Evolutionary conservation across 2,329 filamentous ascomycete genomes (phyloP), one percentile per base, ranked within the genome.

Genomic region (Blastomyces gilchristii): DNA sequence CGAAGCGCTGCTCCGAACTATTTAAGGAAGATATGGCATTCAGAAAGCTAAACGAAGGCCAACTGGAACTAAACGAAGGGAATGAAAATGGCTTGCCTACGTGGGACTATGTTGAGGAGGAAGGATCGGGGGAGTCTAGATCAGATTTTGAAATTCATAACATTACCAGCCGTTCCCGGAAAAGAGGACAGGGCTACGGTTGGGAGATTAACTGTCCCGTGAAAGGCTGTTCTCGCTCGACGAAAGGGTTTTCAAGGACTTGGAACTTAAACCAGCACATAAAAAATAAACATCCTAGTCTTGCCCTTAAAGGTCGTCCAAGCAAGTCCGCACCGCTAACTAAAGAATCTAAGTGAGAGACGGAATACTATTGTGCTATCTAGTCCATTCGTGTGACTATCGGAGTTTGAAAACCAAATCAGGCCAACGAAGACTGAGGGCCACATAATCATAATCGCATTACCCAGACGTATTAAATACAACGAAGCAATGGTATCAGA

Each of bases 21-120:
- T 96, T 97, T 68, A 83, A 82, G 0, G 84, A 94, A 74, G 78
- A 82, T 31, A 91, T 94, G 83, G 76, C 78, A 1, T 80, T 91
- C 63, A 80, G 82, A 31, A 83, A 79, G 0, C 75, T 90, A 31
- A 69, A 77, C 59, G 81, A 81, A 69, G 72, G 72, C 4, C 61
- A 58, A 67, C 18, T 64, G 39, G 56, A 65, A 5, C 62, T 67
- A 4, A 62, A 50, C 2, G 63, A 66, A 47, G 68, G 71, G 3
- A 64, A 70, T 8, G 68, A 67, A 39, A 62, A 47, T 7, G 63
- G 63, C 8, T n/a, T 47, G 68, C 53, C 58, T 62, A 34, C 16
- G 39, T 66, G 67, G 68, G 64, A 75, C 34, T 72, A 74, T 7
- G 67, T 75, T 3, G 71, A 75, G 25, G 77, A 74, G 61, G 72